phyloP scores from a whole-genome alignment of 257 asterid species.

The Forsythia suspensa region DNA sequence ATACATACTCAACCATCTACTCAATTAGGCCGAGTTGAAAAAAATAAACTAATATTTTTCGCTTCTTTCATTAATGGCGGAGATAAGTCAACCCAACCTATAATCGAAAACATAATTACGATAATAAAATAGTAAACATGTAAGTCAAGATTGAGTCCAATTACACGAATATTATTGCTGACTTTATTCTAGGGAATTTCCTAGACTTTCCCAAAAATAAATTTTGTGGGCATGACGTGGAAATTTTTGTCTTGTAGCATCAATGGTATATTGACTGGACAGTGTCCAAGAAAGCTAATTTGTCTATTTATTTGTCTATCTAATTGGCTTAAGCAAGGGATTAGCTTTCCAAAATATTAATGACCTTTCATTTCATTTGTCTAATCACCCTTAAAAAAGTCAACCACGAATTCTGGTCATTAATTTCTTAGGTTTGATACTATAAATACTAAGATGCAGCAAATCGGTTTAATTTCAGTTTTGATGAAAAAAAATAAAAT shows the following conservation, averaged over 20 bases:
- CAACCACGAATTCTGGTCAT: slow-evolving; percentile 42
- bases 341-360: slow-evolving; percentile 1
- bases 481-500: neutral
- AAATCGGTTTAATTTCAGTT: slow-evolving; percentile 37
- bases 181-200: neutral
- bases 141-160: neutral
- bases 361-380: slow-evolving; percentile 28
- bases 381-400: slow-evolving; percentile 39
- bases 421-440: slow-evolving; percentile 6
- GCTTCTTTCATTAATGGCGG: too few species aligned
- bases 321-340: slow-evolving; percentile 2
- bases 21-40: too few species aligned
- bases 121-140: neutral
- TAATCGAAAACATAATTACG: neutral
- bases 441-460: slow-evolving; percentile 43
- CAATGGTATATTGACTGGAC: slow-evolving; percentile 36
- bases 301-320: neutral
- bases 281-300: slow-evolving; percentile 23
- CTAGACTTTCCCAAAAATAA: neutral
- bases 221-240: slow-evolving; percentile 26
- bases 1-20: neutral
- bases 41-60: too few species aligned
- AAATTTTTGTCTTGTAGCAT: slow-evolving; percentile 31
- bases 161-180: neutral
- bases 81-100: neutral